Base-by-base conservation (phyloP, 805 yeast species). In the Spathaspora sp. region DNA sequence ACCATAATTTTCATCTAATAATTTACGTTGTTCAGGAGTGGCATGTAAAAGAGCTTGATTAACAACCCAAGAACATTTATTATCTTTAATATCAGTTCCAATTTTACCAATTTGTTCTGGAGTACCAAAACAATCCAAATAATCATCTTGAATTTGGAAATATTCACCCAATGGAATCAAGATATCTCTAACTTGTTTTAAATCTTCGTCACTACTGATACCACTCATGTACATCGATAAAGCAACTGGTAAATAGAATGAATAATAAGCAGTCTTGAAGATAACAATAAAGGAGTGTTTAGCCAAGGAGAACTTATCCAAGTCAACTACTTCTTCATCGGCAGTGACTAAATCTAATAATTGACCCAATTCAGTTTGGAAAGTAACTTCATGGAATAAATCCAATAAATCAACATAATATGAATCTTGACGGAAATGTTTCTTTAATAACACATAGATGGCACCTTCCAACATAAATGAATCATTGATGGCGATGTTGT, bases 71-170 rank as follows among this genome's bases (percentile, higher is more conserved):
- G 97, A 88, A 73, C 99, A 94, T 73, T 94, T 94, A 82, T 94
- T 94, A 73, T 94, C 99, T 75, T 88, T 88, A 66, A 94, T 94
- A 69, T 94, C 99, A 54, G 99, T 94, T 60, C 99, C 99, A 60
- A 94, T 90, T 79, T 94, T 94, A 57, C 99, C 99, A 65, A 92
- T 94, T 64, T 93, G 90, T 66, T 89, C 96, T 43, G 99, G 97
- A 62, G 93, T 90, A 58, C 99, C 99, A 66, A 89, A 94, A 71
- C 97, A 89, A 72, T 94, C 99, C 59, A 94, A 81, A 76, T 79
- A 94, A 70, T 94, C 99, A 68, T 94, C 99, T 76, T 94, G 99
- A 60, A 94, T 89, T 77, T 94, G 99, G 86, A 94, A 94, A 70
- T 94, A 94, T 71, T 94, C 97, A 53, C 99, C 99, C 60, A 94